A percentile compares a stretch with the other conserved stretches of the same genome.
phyloP scores from a whole-genome alignment of 2,329 filamentous ascomycete genomes.

The Pyrenophora seminiperda region DNA sequence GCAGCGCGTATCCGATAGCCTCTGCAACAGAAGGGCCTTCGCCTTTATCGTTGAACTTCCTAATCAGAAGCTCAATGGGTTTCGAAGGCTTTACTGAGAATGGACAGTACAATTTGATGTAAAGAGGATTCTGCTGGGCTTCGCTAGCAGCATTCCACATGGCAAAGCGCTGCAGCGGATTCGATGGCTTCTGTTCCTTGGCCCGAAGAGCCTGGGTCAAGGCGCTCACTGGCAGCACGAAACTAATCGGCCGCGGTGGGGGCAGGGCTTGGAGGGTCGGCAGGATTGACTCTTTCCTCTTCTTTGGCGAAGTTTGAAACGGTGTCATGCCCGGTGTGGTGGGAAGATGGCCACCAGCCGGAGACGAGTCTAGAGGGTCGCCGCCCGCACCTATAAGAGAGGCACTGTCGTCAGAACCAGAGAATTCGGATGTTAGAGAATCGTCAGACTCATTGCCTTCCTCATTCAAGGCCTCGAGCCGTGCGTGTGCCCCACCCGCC shows the following conservation, averaged over 20 bases:
- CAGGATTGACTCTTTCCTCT: constrained; percentile 54
- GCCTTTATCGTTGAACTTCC: constrained; percentile 70
- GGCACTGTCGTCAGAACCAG: constrained; percentile 62
- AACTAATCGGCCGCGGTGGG: constrained; percentile 73
- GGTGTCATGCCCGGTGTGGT: constrained; percentile 51
- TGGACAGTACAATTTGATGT: constrained; percentile 76
- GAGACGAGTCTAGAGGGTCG: constrained; percentile 62
- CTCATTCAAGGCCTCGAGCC: constrained; percentile 50
- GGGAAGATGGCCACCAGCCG: constrained; percentile 49
- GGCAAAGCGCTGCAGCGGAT: constrained; percentile 78
- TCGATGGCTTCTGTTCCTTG: constrained; percentile 69
- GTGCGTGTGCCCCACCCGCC: constrained; percentile 30
- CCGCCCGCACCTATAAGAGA: constrained; percentile 71
- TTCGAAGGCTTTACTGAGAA: constrained; percentile 69
- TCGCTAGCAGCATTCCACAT: constrained; percentile 79
- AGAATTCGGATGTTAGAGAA: constrained; percentile 49
- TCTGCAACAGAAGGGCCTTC: constrained; percentile 75
- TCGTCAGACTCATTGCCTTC: constrained; percentile 49
- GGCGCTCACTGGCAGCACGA: constrained; percentile 71
- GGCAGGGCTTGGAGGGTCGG: constrained; percentile 69
- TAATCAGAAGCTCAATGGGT: constrained; percentile 73
- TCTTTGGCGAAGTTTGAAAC: constrained; percentile 63
- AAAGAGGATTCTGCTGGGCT: constrained; percentile 67
- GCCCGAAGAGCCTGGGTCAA: constrained; percentile 74
- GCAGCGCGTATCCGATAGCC: constrained; percentile 79